Conservation (phyloP, 176 grass and related monocot genomes). For the Avena atlantica region DNA sequence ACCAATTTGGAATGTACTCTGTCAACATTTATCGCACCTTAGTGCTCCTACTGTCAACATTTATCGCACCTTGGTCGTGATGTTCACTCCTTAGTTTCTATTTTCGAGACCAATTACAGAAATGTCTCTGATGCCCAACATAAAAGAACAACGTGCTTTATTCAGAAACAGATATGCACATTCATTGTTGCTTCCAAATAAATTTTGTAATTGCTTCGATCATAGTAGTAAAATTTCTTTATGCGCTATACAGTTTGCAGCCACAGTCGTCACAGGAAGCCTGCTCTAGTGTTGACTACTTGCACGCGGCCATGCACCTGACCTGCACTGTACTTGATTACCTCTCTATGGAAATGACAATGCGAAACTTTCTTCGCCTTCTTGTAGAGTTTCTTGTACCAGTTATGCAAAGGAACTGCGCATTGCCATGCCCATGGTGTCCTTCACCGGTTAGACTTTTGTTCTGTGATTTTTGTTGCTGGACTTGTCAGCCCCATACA, state of each 20-base stretch:
- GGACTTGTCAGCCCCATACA: background rate
- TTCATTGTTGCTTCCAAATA: background rate
- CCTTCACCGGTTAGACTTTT: constrained; percentile 76
- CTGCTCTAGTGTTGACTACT: background rate
- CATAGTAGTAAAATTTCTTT: background rate
- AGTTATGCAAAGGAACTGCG: constrained; percentile 87
- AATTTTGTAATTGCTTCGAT: background rate
- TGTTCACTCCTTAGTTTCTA: background rate
- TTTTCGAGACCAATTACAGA: background rate
- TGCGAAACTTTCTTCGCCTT: constrained; percentile 8
- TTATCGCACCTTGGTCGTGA: background rate
- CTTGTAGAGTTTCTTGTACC: constrained; percentile 77
- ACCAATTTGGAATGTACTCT: background rate
- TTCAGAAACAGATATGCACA: background rate
- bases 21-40: background rate
- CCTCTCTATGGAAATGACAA: background rate
- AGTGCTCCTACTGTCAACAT: background rate
- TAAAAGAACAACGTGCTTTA: background rate
- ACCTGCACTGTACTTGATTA: background rate
- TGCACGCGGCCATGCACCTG: background rate
- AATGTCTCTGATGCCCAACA: background rate
- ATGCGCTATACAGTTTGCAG: background rate
- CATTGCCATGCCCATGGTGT: constrained; percentile 90
- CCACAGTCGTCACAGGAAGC: background rate
- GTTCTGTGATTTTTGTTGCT: background rate